Evolutionary conservation across 352 stramenopile genomes (phyloP), one percentile per base, ranked within the genome.

Genomic region (Phytopythium kandeliae): DNA sequence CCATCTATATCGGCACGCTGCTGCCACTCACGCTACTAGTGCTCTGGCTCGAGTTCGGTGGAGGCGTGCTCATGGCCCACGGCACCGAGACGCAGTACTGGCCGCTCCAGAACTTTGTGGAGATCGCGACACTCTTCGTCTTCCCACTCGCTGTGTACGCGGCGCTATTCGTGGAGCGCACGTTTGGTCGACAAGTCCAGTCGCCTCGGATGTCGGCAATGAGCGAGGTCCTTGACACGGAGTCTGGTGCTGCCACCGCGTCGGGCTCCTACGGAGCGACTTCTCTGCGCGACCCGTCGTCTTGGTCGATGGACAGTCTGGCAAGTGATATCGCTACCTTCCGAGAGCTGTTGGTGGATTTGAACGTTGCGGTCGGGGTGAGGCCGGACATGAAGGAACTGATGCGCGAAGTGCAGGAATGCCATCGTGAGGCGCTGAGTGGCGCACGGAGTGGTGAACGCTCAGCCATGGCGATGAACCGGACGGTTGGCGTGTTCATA

Each of bases 31-130:
- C 55, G 12, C 1, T 63, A n/a, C 9, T 74, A 37, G 34, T 78
- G 24, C 6, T 74, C 7, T 76, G 66, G 67, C 58, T 78, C 17
- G 59, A 69, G 46, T 69, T 62, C 44, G 60, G 54, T 21, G 68
- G 68, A 17, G 55, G 63, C 21, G 49, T 60, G 28, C 24, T 78
- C 28, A 66, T 77, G 55, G 52, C 59, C 19, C 41, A 62, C 42
- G 56, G 57, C 5, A 59, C 51, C n/a, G 60, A 65, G 34, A 74
- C 63, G 33, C 58, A 74, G 53, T 74, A 63, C 52, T 79, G 71
- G 69, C 71, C 67, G 26, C 61, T 83, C 54, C 62, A 79, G 55
- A 66, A 67, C 26, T 67, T 79, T 12, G 59, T 79, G 25, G 71
- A 75, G 45, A 69, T 67, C 26, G 26, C 52, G 28, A 52, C 69